Evolutionary conservation across 352 stramenopile species (phyloP).

Genomic region (Pelagophyceae sp.): DNA sequence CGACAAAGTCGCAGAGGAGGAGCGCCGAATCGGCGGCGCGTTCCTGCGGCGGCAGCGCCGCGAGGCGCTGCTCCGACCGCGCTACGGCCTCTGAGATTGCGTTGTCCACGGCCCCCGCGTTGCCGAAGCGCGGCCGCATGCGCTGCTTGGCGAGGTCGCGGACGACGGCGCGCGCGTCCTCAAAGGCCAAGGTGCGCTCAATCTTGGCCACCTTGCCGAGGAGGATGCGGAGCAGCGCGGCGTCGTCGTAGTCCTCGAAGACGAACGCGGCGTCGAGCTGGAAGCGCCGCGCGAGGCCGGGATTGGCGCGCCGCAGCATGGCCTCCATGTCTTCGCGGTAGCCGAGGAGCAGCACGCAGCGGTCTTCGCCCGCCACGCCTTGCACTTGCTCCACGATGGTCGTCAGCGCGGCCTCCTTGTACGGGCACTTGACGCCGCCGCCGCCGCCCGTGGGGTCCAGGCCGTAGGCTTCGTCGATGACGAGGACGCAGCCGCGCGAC

Average conservation of each 20-base stretch:
- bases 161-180: constrained; percentile 29
- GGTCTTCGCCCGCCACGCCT: constrained; percentile 67
- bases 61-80: constrained; percentile 38
- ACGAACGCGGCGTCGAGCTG: constrained; percentile 69
- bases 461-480: constrained; percentile 88
- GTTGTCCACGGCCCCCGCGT: constrained; percentile 70
- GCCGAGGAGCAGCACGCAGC: constrained; percentile 77
- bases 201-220: constrained; percentile 25
- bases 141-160: constrained; percentile 52
- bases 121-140: constrained; percentile 71
- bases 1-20: constrained; percentile 28
- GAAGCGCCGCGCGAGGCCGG: constrained; percentile 70
- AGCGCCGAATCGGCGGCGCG: constrained; percentile 25
- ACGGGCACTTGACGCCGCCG: constrained; percentile 36
- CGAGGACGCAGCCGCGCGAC: constrained; percentile 71
- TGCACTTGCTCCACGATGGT: constrained; percentile 81
- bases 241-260: constrained; percentile 80
- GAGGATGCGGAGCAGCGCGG: constrained; percentile 51
- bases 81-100: constrained; percentile 62
- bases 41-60: neutral
- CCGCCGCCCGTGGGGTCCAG: constrained; percentile 52
- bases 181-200: neutral
- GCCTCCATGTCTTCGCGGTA: constrained; percentile 77
- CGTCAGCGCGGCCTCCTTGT: constrained; percentile 53
- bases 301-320: constrained; percentile 76